A percentile compares a stretch with the other conserved stretches of the same genome.
phyloP scores from a whole-genome alignment of 805 yeast genomes.

The Suhomyces sp. region DNA sequence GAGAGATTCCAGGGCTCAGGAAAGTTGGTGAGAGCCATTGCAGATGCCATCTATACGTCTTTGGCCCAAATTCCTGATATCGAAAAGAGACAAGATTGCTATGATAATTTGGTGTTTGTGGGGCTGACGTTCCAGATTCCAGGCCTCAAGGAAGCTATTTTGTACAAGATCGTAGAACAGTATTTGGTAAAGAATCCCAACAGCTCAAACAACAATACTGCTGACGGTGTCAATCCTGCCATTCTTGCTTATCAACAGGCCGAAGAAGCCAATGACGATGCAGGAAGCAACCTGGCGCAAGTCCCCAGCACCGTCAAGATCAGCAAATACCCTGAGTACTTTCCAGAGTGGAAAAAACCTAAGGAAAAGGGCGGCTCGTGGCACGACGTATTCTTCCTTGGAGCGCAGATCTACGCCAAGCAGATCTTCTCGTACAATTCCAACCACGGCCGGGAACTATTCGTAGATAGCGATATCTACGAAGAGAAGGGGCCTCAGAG shows the following conservation, averaged over 20 bases:
- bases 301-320: conserved; percentile 74
- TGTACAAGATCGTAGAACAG: conserved; percentile 55
- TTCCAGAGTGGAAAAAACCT: conserved; percentile 84
- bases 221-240: conserved; percentile 35
- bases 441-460: conserved; percentile 57
- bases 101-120: conserved; percentile 74
- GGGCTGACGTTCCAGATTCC: conserved; percentile 76
- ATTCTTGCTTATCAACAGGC: conserved; percentile 44
- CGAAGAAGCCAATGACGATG: conserved; percentile 32
- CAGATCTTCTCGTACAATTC: conserved; percentile 68
- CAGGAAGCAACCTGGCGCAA: conserved; percentile 45
- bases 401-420: conserved; percentile 84
- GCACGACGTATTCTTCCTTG: conserved; percentile 75
- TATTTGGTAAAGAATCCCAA: conserved; percentile 44
- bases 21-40: conserved; percentile 52
- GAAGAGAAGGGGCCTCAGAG: conserved; percentile 78
- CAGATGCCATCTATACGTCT: conserved; percentile 51
- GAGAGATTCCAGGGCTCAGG: conserved; percentile 84
- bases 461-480: conserved; percentile 66
- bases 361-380: conserved; percentile 53
- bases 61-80: conserved; percentile 62
- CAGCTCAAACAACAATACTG: conserved; percentile 17
- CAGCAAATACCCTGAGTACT: conserved; percentile 82
- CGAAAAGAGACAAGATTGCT: conserved; percentile 73
- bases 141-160: conserved; percentile 72